Evolutionary conservation across 352 stramenopile species (phyloP), one percentile per base, ranked within the genome.

Genomic region (Phytophthora europaea): DNA sequence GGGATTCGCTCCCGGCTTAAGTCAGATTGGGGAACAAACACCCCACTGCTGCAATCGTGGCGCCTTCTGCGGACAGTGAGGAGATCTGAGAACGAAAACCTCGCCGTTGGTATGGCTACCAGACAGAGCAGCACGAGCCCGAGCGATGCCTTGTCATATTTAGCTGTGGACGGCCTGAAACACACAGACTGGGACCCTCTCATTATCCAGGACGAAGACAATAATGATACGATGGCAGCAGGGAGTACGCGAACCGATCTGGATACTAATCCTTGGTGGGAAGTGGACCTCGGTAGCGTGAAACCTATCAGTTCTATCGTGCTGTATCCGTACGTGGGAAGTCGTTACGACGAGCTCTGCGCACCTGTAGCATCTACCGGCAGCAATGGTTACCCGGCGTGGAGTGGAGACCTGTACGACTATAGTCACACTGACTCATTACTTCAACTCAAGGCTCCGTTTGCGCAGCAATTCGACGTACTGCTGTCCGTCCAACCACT

Each of bases 181-280:
- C 65, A 66, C 18, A 70, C 50, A 9, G 9, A 4, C 6, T 93
- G 86, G 86, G 81, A 90, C n/a, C 63, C 78, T 18, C 53, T 84
- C 0, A 61, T 81, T 47, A 65, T 81, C 2, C 61, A 69, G 12
- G 34, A 58, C 28, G 40, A 50, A 50, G 43, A 60, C 36, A 43
- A 16, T 4, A 63, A 70, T 22, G 51, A 18, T 43, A 47, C 65
- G 0, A 70, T 80, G 33, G 70, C 70, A 2, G 69, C 86, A n/a
- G 78, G 80, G 1, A 92, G 86, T 40, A 89, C 86, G 6, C 77
- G 84, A 8, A 90, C 83, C 0, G 18, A 79, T 2, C 9, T 68
- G 10, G 72, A 85, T 26, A 74, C 13, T 0, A 53, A 87, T 71
- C 85, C 86, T 13, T 95, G 86, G 86, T 94, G 86, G 86, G 78